Conservation (phyloP, 139 green algal genomes). For the Spirogloea muscicola region DNA sequence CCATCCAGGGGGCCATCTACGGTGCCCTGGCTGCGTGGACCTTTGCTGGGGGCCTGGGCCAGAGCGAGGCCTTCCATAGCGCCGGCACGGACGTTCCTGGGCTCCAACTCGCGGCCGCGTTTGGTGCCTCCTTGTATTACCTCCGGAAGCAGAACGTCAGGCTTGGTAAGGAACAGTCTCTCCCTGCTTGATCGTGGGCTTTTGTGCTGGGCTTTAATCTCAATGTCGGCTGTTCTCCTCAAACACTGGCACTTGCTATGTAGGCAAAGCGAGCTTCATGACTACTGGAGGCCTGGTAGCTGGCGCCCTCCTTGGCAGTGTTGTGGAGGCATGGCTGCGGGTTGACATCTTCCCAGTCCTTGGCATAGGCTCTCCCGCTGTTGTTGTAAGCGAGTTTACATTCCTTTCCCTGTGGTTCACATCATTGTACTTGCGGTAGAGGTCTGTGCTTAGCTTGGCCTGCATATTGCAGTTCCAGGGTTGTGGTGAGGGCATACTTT, state of each 20-base stretch:
- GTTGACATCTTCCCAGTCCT: conserved; percentile 78
- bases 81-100: conserved; percentile 63
- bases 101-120: conserved; percentile 70
- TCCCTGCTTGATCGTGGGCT: background rate
- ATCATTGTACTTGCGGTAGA: conserved; percentile 16
- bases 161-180: conserved; percentile 46
- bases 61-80: background rate
- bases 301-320: conserved; percentile 65
- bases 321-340: conserved; percentile 71
- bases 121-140: conserved; percentile 68
- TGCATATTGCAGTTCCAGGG: too few species aligned
- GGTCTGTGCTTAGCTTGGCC: too few species aligned
- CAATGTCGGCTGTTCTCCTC: too few species aligned
- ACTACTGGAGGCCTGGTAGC: conserved; percentile 58
- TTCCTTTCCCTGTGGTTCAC: conserved; percentile 38
- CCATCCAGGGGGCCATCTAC: conserved; percentile 55
- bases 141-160: conserved; percentile 67
- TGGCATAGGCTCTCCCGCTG: conserved; percentile 28
- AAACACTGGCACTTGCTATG: too few species aligned
- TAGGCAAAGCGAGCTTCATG: conserved; percentile 59
- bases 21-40: conserved; percentile 52
- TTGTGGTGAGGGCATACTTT: too few species aligned
- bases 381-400: conserved; percentile 41
- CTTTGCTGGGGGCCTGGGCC: conserved; percentile 46
- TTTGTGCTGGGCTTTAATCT: background rate